Base-by-base conservation (phyloP, 2,329 filamentous ascomycete genomes). In the Sphaceloma murrayae region DNA sequence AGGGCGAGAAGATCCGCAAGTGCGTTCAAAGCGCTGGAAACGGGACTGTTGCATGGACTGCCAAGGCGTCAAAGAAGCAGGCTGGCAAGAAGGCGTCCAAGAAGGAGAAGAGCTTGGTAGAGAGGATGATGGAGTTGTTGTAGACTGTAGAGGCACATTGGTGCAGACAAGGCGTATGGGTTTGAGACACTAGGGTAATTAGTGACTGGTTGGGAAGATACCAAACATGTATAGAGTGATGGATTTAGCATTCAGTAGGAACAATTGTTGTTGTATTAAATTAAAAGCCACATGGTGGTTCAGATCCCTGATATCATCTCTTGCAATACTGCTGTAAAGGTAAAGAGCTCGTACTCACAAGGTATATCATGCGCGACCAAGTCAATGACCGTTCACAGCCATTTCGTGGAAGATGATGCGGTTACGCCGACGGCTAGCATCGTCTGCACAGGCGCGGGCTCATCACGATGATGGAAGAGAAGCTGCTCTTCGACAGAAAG, bases 261-360 rank as follows among this genome's bases (percentile, higher is more conserved):
- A 45, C 42, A 45, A 45, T 45, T 45, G 42, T 40, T 29, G 17
- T 33, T 45, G 32, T 45, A 34, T 18, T 17, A 36, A 34, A 34
- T 16, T 14, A 22, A 29, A n/a, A 34, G 22, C 42, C 42, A 45
- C 42, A 45, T 36, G 42, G 30, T 14, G n/a, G 22, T 34, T 45
- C 30, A 34, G 40, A 45, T 45, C 42, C 42, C 42, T 45, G 30
- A 22, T 45, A 14, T 45, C 42, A 45, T 45, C 42, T 45, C 18
- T 33, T 18, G 26, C 6, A 30, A 24, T n/a, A n/a, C n/a, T n/a
- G n/a, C n/a, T 10, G 19, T 24, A 4, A 22, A 42, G 24, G 24
- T 11, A 4, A 24, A 13, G 11, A 42, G 30, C 13, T 9, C 21
- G 14, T 11, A 29, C 13, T 13, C 11, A 16, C n/a, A n/a, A n/a